These are phyloP conservation scores for Juncus inflexus DNA, from an alignment of 176 grass and related monocot genomes.

Conservation along the genomic window DNA sequence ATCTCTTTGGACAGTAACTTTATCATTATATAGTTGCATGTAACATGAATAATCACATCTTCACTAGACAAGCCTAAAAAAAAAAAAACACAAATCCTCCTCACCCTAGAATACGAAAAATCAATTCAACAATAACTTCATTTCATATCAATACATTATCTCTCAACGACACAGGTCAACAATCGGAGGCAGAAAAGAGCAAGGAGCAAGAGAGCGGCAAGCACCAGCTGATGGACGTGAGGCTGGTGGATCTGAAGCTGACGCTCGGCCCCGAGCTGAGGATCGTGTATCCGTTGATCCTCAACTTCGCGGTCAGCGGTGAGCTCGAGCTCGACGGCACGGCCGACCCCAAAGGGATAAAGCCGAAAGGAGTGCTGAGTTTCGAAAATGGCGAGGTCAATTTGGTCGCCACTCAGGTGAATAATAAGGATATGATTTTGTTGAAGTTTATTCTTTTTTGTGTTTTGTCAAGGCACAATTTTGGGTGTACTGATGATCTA, in stretches of 20 bases:
- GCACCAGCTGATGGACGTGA: slow-evolving; percentile 50
- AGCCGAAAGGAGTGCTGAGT: slow-evolving; percentile 81
- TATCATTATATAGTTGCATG: no score
- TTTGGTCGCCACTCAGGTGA: slow-evolving; percentile 94
- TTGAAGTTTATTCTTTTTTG: no score
- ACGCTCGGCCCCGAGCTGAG: slow-evolving; percentile 90
- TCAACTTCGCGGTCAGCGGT: slow-evolving; percentile 91
- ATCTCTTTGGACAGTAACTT: no score
- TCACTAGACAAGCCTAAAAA: no score
- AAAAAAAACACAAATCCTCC: no score
- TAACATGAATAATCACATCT: no score
- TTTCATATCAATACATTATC: slow-evolving; percentile 8
- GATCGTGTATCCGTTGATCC: slow-evolving; percentile 93
- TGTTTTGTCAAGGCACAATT: no score
- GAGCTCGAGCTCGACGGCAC: slow-evolving; percentile 88
- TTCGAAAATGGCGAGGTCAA: slow-evolving; percentile 99
- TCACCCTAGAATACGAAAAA: no score
- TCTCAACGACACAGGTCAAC: slow-evolving; percentile 42
- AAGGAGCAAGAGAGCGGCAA: slow-evolving; percentile 61
- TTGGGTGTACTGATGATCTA: no score
- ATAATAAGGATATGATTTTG: neutral
- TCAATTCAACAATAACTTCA: slow-evolving; percentile 21
- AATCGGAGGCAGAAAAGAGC: slow-evolving; percentile 57
- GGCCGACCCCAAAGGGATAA: slow-evolving; percentile 87
- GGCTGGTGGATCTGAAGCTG: slow-evolving; percentile 77